Base-by-base conservation (phyloP, 2,329 filamentous ascomycete species). In the Amesomyces nigricolor region DNA sequence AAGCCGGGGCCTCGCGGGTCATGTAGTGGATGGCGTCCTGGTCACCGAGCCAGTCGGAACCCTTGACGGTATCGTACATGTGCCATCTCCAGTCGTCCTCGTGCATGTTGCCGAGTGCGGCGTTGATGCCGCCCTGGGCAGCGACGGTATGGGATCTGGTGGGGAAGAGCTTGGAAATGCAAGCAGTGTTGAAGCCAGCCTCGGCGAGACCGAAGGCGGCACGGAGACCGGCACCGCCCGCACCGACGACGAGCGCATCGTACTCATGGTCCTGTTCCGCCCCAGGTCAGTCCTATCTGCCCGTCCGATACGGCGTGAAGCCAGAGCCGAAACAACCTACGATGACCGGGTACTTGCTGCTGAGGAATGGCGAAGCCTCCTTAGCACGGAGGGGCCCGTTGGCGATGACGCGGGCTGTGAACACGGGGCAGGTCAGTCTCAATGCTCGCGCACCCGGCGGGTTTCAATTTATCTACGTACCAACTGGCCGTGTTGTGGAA, bases 1-100 rank as follows among this genome's bases (percentile, higher is more conserved):
- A 92, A 58, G 87, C 85, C 35, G 91, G 91, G 59, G 91, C 91
- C 77, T 96, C 91, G 68, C 91, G 83, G 67, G 91, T 96, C 91
- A 96, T 96, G 79, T 96, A 96, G 77, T 96, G 91, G 70, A 96
- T 96, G 63, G 91, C 91, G 71, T 96, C 91, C 75, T 96, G 91
- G 74, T 96, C 91, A 73, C 91, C 91, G 50, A 96, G 83, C 91
- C 91, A 96, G 79, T 96, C 91, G 63, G 89, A 95, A 63, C 91
- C 91, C 80, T 96, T 96, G 71, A 96, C 91, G 43, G 91, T 96
- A 73, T 96, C 91, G 79, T 96, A 96, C 91, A 96, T 96, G 77
- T 96, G 91, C 91, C 91, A 96, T 79, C 91, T 86, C 91, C 91
- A 96, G 77, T 96, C 91, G 69, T 96, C 91, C 78, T 92, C 84